phyloP scores from a whole-genome alignment of 2,329 filamentous ascomycete species.

The Celoporthe dispersa region DNA sequence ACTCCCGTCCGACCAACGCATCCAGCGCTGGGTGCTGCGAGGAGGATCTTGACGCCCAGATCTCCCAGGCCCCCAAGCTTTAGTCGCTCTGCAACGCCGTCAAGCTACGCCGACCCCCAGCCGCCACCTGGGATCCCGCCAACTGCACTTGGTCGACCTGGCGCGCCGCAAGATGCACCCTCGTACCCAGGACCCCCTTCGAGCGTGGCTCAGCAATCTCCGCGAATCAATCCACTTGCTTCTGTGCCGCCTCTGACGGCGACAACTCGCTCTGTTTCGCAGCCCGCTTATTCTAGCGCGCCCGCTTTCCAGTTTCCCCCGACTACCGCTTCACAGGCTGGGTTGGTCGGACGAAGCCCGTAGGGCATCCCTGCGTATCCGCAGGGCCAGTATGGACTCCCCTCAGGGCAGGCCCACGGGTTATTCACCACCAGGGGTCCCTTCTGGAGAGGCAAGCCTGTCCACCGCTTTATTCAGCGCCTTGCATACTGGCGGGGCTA shows the following conservation, averaged over 20 bases:
- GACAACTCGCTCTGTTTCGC: slow-evolving; percentile 31
- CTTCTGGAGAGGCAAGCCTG: slow-evolving; percentile 23
- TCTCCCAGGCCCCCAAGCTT: slow-evolving; percentile 61
- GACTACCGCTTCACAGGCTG: slow-evolving; percentile 10
- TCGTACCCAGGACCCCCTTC: slow-evolving; percentile 32
- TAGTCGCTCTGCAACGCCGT: slow-evolving; percentile 40
- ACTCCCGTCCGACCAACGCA: slow-evolving; percentile 23
- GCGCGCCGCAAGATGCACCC: slow-evolving; percentile 32
- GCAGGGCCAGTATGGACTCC: slow-evolving; percentile 27
- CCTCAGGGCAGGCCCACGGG: slow-evolving; percentile 21
- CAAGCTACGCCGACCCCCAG: slow-evolving; percentile 37
- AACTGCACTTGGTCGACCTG: slow-evolving; percentile 28
- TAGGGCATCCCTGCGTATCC: slow-evolving; percentile 25
- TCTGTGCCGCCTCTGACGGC: slow-evolving; percentile 21
- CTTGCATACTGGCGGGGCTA: slow-evolving; percentile 22
- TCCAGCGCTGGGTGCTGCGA: slow-evolving; percentile 37
- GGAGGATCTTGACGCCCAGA: slow-evolving; percentile 61
- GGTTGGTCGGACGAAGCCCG: slow-evolving; percentile 20
- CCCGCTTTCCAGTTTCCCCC: slow-evolving; percentile 21
- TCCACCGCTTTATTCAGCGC: slow-evolving; percentile 29
- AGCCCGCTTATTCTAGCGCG: slow-evolving; percentile 28
- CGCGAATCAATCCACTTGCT: slow-evolving; percentile 15
- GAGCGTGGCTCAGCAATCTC: slow-evolving; percentile 21
- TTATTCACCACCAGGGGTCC: slow-evolving; percentile 18
- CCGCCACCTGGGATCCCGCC: slow-evolving; percentile 35